Evolutionary conservation across 2,329 filamentous ascomycete genomes (phyloP).

Genomic region (Zasmidium citrigriseum): DNA sequence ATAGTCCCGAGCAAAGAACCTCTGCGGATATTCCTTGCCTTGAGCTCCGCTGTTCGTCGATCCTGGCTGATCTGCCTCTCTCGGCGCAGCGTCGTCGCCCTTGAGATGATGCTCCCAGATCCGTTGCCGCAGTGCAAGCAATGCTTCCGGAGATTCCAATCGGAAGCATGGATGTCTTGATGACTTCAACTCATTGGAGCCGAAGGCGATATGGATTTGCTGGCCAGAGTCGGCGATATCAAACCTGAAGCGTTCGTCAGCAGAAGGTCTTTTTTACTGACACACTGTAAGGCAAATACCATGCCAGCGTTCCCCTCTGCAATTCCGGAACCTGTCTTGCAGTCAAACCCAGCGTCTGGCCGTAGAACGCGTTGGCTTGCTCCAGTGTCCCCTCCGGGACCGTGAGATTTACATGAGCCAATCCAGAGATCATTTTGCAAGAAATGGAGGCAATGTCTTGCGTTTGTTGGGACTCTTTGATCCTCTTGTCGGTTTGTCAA

Average conservation of each 20-base stretch:
- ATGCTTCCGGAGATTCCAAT: conserved; percentile 49
- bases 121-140: conserved; percentile 49
- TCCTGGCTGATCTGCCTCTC: conserved; percentile 58
- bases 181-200: conserved; percentile 45
- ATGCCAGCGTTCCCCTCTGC: conserved; percentile 55
- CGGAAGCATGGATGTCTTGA: conserved; percentile 62
- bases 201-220: conserved; percentile 54
- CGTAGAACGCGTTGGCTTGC: conserved; percentile 58
- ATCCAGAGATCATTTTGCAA: conserved; percentile 51
- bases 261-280: background rate
- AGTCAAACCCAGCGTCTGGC: conserved; percentile 56
- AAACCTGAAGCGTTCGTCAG: conserved; percentile 40
- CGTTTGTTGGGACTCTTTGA: too few species aligned
- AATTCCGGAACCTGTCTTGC: conserved; percentile 54
- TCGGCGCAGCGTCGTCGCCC: conserved; percentile 54
- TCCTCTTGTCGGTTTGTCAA: too few species aligned
- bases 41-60: conserved; percentile 47
- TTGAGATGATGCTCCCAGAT: conserved; percentile 55
- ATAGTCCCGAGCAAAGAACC: conserved; percentile 60
- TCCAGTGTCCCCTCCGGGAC: conserved; percentile 56
- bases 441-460: too few species aligned
- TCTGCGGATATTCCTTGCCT: conserved; percentile 60
- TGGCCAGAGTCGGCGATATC: conserved; percentile 58
- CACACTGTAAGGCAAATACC: too few species aligned
- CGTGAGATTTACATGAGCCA: conserved; percentile 62